Conservation (phyloP, 345 rosid genomes). For the Ricinus communis region DNA sequence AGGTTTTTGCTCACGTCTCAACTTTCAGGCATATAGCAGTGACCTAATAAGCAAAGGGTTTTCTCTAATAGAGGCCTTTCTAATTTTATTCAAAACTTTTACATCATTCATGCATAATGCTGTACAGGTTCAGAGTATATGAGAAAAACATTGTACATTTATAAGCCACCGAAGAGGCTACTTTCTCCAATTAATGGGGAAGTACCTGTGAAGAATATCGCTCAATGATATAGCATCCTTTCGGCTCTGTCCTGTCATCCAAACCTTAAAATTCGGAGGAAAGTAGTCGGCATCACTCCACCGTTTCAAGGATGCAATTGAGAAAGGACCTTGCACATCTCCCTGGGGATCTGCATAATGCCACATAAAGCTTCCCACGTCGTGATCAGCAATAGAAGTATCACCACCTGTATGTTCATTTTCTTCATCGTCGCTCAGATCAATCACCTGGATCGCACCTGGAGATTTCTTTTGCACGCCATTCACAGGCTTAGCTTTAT, state of each 20-base stretch:
- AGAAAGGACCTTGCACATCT: constrained; percentile 60
- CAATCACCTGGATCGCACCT: background rate
- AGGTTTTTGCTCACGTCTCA: no score
- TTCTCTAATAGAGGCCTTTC: no score
- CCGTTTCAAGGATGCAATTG: constrained; percentile 47
- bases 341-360: constrained; percentile 69
- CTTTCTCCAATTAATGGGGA: constrained; percentile 3
- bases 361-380: constrained; percentile 44
- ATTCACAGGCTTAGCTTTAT: background rate
- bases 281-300: constrained; percentile 61
- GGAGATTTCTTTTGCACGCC: background rate
- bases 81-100: background rate
- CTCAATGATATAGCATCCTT: constrained; percentile 45
- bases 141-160: background rate
- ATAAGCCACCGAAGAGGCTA: background rate
- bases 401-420: constrained; percentile 24
- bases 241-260: constrained; percentile 55
- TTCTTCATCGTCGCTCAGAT: constrained; percentile 33
- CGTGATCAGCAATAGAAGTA: constrained; percentile 11
- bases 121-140: background rate
- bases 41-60: no score
- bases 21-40: no score
- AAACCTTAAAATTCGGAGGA: constrained; percentile 56
- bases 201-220: constrained; percentile 30
- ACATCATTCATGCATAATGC: background rate